Percentiles rank a stretch among this genome's conserved stretches.
Evolutionary conservation across 768 basidiomycete genomes (phyloP).

Genomic region (Rhizopogon roseolus): DNA sequence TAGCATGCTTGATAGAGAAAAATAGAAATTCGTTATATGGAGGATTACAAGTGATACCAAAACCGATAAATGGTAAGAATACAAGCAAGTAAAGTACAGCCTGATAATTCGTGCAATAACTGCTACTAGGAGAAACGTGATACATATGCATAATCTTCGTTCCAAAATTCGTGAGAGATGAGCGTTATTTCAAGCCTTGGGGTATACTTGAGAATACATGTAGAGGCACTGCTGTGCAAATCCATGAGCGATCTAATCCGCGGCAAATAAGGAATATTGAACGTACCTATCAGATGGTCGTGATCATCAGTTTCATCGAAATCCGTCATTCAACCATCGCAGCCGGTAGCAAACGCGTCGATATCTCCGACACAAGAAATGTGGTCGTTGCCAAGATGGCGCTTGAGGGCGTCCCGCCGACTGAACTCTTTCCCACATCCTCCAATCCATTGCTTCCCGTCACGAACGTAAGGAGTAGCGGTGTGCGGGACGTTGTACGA

Average conservation of each 20-base stretch:
- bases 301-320: background rate
- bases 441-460: conserved; percentile 27
- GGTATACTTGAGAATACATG: background rate
- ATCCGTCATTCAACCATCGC: conserved; percentile 13
- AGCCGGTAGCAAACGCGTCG: conserved; percentile 19
- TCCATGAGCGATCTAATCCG: background rate
- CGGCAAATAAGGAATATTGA: background rate
- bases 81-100: background rate
- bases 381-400: conserved; percentile 33
- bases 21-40: background rate
- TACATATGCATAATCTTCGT: background rate
- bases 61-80: background rate
- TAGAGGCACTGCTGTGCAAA: background rate
- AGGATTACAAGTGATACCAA: background rate
- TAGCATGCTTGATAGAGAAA: background rate
- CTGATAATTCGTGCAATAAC: background rate
- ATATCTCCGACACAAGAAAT: conserved; percentile 29
- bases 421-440: conserved; percentile 35
- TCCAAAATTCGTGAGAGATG: background rate
- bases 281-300: background rate
- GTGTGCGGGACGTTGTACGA: conserved; percentile 14
- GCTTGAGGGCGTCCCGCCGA: conserved; percentile 35
- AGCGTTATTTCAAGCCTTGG: background rate
- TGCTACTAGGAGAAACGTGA: background rate
- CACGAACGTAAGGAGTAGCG: conserved; percentile 22